Evolutionary conservation across 179 eudicot species (phyloP).

Genomic region (Silene noctiflora): DNA sequence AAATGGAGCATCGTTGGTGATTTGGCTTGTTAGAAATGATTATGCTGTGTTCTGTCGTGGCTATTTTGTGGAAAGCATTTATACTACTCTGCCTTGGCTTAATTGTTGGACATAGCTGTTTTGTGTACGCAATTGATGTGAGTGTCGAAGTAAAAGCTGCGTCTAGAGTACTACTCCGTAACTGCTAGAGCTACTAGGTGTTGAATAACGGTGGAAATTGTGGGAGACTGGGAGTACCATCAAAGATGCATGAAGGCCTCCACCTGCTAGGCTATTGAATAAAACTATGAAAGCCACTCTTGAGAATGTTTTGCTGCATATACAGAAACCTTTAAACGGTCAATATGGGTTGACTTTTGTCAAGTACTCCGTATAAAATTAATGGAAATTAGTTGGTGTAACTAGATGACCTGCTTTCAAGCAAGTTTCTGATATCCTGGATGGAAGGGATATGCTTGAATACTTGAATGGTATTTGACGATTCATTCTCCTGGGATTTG

Average conservation of each 20-base stretch:
- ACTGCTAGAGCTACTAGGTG: not conserved
- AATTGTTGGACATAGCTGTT: not conserved
- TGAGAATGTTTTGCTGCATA: constrained; percentile 47
- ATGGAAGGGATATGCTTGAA: constrained; percentile 39
- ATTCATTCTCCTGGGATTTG: constrained; percentile 14
- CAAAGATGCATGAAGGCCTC: constrained; percentile 46
- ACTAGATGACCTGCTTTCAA: constrained; percentile 46
- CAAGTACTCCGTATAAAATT: not conserved
- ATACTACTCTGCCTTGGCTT: not conserved
- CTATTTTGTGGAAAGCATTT: not conserved
- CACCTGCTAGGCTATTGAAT: constrained; percentile 55
- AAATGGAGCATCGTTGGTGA: constrained; percentile 6
- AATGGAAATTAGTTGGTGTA: not conserved
- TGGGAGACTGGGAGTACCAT: constrained; percentile 35
- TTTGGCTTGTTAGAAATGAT: not conserved
- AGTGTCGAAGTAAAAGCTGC: not conserved
- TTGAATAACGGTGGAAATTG: not conserved
- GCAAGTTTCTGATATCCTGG: constrained; percentile 33
- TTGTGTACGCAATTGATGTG: too few species aligned
- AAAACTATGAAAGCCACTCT: constrained; percentile 50
- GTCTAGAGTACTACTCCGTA: not conserved
- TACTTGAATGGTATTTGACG: constrained; percentile 24
- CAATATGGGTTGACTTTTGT: not conserved
- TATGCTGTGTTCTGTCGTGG: too few species aligned
- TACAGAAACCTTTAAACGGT: constrained; percentile 5